These are phyloP conservation scores for Peronosclerospora sorghi DNA, from an alignment of 352 stramenopile species.

Conservation along the genomic window DNA sequence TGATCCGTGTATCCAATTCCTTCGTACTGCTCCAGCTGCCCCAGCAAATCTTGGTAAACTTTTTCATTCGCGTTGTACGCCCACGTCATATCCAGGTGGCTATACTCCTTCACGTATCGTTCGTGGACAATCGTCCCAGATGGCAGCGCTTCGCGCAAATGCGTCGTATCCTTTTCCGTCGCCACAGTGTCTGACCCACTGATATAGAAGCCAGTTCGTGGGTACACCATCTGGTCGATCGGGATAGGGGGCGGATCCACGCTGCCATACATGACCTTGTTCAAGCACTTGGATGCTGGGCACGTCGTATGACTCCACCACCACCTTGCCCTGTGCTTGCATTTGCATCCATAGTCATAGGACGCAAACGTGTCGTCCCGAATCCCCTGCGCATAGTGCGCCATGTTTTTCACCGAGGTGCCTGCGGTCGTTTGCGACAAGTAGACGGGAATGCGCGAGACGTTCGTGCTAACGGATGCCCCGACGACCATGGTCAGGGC, in stretches of 20 bases:
- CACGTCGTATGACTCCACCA: slow-evolving; percentile 28
- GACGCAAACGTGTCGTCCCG: slow-evolving; percentile 28
- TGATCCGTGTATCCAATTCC: slow-evolving; percentile 22
- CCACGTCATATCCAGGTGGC: slow-evolving; percentile 48
- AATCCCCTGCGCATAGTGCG: slow-evolving; percentile 38
- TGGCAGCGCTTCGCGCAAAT: slow-evolving; percentile 22
- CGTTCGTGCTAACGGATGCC: slow-evolving; percentile 31
- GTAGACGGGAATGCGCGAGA: slow-evolving; percentile 36
- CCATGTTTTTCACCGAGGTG: slow-evolving; percentile 47
- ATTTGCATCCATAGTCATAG: slow-evolving; percentile 41
- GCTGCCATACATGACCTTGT: slow-evolving; percentile 35
- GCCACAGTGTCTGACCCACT: slow-evolving; percentile 27
- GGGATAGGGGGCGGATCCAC: slow-evolving; percentile 30
- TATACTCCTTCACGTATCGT: slow-evolving; percentile 24
- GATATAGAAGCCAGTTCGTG: slow-evolving; percentile 28
- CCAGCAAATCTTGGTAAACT: slow-evolving; percentile 34
- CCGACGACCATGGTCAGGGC: slow-evolving; percentile 24
- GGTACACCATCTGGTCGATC: slow-evolving; percentile 25
- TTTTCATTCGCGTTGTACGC: slow-evolving; percentile 23
- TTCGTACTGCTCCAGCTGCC: slow-evolving; percentile 26
- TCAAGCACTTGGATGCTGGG: slow-evolving; percentile 22
- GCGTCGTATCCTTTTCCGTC: slow-evolving; percentile 19
- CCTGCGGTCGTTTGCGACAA: slow-evolving; percentile 36
- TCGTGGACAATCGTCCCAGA: slow-evolving; percentile 27
- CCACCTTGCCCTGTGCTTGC: slow-evolving; percentile 16